Evolutionary conservation across 352 stramenopile genomes (phyloP), one percentile per base, ranked within the genome.

Genomic region (Phytophthora agathidicida): DNA sequence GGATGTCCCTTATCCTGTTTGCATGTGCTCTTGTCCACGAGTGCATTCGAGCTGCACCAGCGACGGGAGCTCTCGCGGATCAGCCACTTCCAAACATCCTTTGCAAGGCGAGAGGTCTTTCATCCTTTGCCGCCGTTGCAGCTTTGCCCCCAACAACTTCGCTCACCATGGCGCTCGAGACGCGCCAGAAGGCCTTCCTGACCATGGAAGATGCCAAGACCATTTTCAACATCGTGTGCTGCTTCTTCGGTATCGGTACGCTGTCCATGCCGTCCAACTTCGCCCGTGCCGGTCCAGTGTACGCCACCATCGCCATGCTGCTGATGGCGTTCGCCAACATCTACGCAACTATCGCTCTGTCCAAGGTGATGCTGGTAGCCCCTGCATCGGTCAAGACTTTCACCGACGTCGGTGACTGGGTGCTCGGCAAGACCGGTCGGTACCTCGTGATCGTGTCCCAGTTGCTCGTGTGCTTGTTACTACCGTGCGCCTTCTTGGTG

Each of bases 211-310:
- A 77, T 64, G 60, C 65, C 61, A 77, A 75, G 41, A 62, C 55
- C 14, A 60, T 54, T 47, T 68, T 68, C 60, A 68, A 68, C 45
- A 68, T 68, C 24, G 56, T 68, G 44, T 77, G 69, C 54, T 68
- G 56, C 38, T 69, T 68, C 44, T 68, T 60, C 45, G 60, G 60
- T 23, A 68, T 68, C 55, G 73, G 73, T 9, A 78, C 74, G 47
- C 69, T 84, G 22, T 72, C 71, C 23, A 80, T 84, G 55, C 71
- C 74, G 14, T 68, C 61, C 42, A 84, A 78, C 54, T 84, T 76
- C 36, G 62, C 73, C n/a, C 73, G 73, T 22, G 69, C 73, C 19
- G 70, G 73, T 7, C 70, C 70, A 3, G 68, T 68, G 14, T 65
- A 67, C 47, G 73, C 73, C 10, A 59, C 56, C 0, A 61, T 77